Evolutionary conservation across 345 rosid genomes (phyloP).

Genomic region (Microcos paniculata): DNA sequence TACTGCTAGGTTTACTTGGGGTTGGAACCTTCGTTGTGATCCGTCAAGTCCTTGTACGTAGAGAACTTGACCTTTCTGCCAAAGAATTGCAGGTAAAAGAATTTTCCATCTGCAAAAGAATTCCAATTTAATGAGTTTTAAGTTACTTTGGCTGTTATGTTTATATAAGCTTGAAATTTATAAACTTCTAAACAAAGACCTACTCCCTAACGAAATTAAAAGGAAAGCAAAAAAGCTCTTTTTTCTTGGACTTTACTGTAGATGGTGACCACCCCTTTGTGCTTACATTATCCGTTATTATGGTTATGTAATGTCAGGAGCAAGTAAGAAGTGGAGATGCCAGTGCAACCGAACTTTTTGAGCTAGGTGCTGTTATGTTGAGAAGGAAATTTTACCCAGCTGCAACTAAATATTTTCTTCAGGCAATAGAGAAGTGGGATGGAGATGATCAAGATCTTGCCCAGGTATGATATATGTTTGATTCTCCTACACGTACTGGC

Average conservation of each 20-base stretch:
- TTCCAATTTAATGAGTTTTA: neutral
- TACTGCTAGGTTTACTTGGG: slow-evolving; percentile 77
- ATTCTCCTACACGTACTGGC: slow-evolving; percentile 9
- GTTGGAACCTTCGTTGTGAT: slow-evolving; percentile 87
- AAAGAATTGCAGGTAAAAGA: slow-evolving; percentile 79
- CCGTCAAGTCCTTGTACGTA: slow-evolving; percentile 91
- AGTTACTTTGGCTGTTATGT: neutral
- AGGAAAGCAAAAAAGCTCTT: neutral
- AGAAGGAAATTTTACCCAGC: slow-evolving; percentile 91
- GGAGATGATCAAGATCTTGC: slow-evolving; percentile 99
- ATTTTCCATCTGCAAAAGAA: neutral
- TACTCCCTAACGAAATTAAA: neutral
- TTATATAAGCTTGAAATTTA: neutral
- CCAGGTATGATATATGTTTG: slow-evolving; percentile 53
- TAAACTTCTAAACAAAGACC: neutral
- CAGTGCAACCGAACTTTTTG: slow-evolving; percentile 85
- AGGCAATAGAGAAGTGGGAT: slow-evolving; percentile 95
- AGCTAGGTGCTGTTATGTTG: slow-evolving; percentile 95
- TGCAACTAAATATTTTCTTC: slow-evolving; percentile 76
- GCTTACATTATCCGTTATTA: neutral
- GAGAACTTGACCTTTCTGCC: slow-evolving; percentile 98
- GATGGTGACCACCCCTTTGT: neutral
- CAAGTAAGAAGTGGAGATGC: slow-evolving; percentile 99
- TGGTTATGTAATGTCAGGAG: slow-evolving; percentile 48
- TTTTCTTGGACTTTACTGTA: neutral